These are phyloP conservation scores for Pouteria glomerata DNA, from an alignment of 148 eudicot species.

Conservation along the genomic window DNA sequence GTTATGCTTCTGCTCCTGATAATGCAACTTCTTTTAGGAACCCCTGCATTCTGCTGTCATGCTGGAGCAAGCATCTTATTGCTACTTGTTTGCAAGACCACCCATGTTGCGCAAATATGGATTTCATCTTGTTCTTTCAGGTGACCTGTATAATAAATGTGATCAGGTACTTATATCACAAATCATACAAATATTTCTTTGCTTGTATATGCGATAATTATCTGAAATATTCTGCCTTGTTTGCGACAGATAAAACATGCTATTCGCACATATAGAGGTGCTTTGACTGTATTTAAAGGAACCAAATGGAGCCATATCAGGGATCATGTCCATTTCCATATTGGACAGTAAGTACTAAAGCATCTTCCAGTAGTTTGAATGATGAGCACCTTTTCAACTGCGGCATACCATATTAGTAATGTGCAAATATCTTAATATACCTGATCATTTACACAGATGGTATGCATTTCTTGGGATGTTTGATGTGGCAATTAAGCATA, in stretches of 20 bases:
- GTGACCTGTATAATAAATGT: constrained; percentile 79
- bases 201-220: constrained; percentile 3
- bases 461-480: constrained; percentile 78
- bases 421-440: background rate
- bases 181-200: background rate
- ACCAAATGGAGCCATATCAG: constrained; percentile 82
- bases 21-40: constrained; percentile 49
- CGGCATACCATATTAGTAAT: constrained; percentile 7
- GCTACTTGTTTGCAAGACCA: constrained; percentile 77
- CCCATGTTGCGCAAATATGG: constrained; percentile 94
- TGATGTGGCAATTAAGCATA: constrained; percentile 81
- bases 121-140: constrained; percentile 94
- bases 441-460: constrained; percentile 52
- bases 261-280: constrained; percentile 79
- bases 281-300: constrained; percentile 80
- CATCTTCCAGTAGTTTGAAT: constrained; percentile 6
- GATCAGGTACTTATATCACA: constrained; percentile 64
- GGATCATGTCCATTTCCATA: constrained; percentile 88
- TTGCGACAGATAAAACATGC: constrained; percentile 76
- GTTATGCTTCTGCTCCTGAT: constrained; percentile 15
- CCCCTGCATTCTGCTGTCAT: constrained; percentile 82
- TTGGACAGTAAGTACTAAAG: constrained; percentile 71
- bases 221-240: constrained; percentile 19
- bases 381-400: constrained; percentile 5
- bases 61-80: constrained; percentile 99